Conservation (phyloP, 2,329 filamentous ascomycete species). For the Esteya vermicola region DNA sequence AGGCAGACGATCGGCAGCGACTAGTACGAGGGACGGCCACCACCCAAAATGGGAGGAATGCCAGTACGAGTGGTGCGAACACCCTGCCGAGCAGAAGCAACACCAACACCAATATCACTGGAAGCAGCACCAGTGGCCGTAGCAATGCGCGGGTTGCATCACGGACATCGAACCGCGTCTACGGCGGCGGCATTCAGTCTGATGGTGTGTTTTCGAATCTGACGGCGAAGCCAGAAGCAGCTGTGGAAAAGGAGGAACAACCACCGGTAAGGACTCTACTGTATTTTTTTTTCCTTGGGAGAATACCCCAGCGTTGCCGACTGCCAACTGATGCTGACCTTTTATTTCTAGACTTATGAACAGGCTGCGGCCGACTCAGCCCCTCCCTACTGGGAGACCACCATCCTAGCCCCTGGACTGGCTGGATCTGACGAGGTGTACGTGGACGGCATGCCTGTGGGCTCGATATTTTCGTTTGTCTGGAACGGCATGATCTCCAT, state of each 20-base stretch:
- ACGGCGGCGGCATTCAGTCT: conserved; percentile 63
- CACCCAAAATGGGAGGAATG: neutral
- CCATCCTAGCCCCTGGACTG: conserved; percentile 83
- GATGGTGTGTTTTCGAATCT: conserved; percentile 96
- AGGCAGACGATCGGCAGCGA: conserved; percentile 70
- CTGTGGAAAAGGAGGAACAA: conserved; percentile 70
- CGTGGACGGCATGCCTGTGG: conserved; percentile 88
- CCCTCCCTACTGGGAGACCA: conserved; percentile 98
- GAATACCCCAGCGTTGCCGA: too few relatives aligned
- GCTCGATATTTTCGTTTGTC: conserved; percentile 72
- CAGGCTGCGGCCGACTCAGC: conserved; percentile 93
- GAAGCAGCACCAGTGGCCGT: conserved; percentile 12
- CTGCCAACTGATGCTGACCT: too few relatives aligned
- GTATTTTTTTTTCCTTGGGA: neutral
- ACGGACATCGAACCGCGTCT: conserved; percentile 31
- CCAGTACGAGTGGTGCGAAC: too few relatives aligned
- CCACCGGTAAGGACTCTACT: conserved; percentile 58
- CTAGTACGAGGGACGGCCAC: conserved; percentile 45
- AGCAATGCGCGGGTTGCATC: conserved; percentile 13
- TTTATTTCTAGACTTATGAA: conserved; percentile 64
- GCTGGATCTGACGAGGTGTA: conserved; percentile 90
- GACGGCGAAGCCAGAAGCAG: conserved; percentile 73
- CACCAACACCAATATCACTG: neutral
- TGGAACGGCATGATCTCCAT: conserved; percentile 96
- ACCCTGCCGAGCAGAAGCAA: too few relatives aligned